A percentile compares a stretch with the other conserved stretches of the same genome.
These are phyloP conservation scores for Alternaria sp. DNA, from an alignment of 2,329 filamentous ascomycete genomes.

Conservation along the genomic window DNA sequence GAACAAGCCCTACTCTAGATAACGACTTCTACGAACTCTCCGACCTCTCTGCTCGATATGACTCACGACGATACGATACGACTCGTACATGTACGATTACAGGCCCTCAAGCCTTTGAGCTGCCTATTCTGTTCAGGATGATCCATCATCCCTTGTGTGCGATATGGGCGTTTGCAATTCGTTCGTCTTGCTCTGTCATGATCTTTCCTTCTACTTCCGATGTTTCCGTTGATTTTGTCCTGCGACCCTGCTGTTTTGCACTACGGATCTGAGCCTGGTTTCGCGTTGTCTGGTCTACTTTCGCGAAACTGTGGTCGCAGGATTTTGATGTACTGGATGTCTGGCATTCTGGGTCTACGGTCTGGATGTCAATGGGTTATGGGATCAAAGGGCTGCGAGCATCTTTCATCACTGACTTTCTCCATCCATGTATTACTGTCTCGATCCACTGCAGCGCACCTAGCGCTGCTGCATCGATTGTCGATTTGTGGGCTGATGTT, in stretches of 20 bases:
- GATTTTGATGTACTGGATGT: conserved; percentile 24
- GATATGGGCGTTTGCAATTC: conserved; percentile 11
- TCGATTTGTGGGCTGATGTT: not conserved
- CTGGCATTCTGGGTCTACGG: conserved; percentile 6
- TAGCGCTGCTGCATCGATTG: conserved; percentile 3
- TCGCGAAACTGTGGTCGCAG: conserved; percentile 20
- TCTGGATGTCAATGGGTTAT: conserved; percentile 12
- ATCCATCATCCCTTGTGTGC: conserved; percentile 3
- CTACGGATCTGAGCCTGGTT: not conserved
- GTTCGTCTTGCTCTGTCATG: not conserved
- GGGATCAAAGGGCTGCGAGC: conserved; percentile 6
- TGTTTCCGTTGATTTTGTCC: conserved; percentile 4
- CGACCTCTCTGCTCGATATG: conserved; percentile 17
- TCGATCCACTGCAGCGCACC: conserved; percentile 9
- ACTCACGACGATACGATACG: conserved; percentile 29
- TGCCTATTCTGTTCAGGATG: conserved; percentile 11
- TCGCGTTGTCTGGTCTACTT: conserved; percentile 4
- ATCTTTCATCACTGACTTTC: conserved; percentile 8
- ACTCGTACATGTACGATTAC: conserved; percentile 30
- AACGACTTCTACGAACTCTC: conserved; percentile 26
- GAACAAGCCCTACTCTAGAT: conserved; percentile 91
- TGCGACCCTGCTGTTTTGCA: conserved; percentile 5
- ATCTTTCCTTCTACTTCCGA: conserved; percentile 8
- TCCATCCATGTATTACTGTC: conserved; percentile 24
- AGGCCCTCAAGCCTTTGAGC: conserved; percentile 4